These are phyloP conservation scores for Xanthoparmelia taractica DNA, from an alignment of 495 filamentous ascomycete genomes.

Conservation along the genomic window DNA sequence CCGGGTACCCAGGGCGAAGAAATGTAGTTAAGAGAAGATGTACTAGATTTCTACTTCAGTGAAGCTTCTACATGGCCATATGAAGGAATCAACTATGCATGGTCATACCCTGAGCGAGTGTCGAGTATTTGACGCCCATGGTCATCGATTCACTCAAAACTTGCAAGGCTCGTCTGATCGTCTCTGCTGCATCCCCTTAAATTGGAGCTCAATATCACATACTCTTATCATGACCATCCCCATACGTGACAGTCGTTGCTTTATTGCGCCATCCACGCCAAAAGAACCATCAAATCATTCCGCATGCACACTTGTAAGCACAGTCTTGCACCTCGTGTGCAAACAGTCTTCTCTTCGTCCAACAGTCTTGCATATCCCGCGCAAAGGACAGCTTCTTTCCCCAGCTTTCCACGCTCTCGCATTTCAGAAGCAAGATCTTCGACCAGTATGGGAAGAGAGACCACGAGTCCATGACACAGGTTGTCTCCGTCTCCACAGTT, in stretches of 20 bases:
- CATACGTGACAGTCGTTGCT: neutral
- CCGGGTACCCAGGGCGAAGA: no score
- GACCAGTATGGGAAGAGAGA: neutral
- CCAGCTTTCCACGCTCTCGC: neutral
- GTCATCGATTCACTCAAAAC: no score
- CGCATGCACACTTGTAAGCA: neutral
- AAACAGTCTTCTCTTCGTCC: neutral
- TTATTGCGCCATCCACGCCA: neutral
- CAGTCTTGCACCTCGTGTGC: conserved; percentile 1
- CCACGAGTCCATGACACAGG: neutral
- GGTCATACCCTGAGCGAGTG: no score
- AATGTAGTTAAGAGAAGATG: no score
- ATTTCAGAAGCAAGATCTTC: neutral
- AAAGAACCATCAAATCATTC: neutral
- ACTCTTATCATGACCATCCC: neutral
- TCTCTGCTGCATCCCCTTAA: no score
- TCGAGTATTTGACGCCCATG: no score
- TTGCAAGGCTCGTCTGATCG: neutral
- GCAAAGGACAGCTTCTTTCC: neutral
- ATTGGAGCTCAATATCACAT: no score
- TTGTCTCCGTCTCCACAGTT: neutral
- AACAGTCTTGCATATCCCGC: neutral
- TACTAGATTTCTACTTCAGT: no score
- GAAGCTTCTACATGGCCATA: no score
- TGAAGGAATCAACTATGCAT: no score